A percentile compares a stretch with the other conserved stretches of the same genome.
Evolutionary conservation across 768 basidiomycete genomes (phyloP).

Genomic region (Rhodosporidiobolus sp.): DNA sequence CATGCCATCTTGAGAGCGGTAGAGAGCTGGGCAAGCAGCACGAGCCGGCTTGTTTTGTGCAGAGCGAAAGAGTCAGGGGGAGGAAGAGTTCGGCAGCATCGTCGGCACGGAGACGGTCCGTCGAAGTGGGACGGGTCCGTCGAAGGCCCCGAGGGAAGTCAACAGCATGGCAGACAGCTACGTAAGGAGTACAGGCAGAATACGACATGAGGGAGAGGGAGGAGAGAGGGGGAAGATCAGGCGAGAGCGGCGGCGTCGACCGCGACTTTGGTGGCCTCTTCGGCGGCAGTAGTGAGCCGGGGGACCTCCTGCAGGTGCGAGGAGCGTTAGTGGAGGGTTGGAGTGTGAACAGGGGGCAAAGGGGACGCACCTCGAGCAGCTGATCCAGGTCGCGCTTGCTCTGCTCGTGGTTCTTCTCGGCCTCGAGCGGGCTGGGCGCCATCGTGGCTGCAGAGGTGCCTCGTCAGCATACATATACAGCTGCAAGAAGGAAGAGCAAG

Average conservation of each 20-base stretch:
- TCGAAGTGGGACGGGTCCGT: too few relatives aligned
- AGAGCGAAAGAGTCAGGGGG: too few relatives aligned
- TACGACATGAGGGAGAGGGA: not conserved
- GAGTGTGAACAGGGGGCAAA: not conserved
- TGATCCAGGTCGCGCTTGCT: not conserved
- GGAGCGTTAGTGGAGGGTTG: not conserved
- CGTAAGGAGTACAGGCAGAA: not conserved
- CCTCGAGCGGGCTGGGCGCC: not conserved
- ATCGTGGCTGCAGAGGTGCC: not conserved
- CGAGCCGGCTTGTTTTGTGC: not conserved
- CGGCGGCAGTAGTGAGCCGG: slow-evolving; percentile 1
- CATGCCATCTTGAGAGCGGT: too few relatives aligned
- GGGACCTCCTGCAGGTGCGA: slow-evolving; percentile 1
- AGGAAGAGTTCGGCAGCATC: too few relatives aligned
- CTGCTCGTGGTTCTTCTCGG: slow-evolving; percentile 13
- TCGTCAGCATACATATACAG: accelerated
- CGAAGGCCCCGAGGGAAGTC: too few relatives aligned
- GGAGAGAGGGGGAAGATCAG: not conserved
- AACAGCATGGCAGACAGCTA: too few relatives aligned
- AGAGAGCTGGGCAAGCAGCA: not conserved
- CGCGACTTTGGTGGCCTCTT: slow-evolving; percentile 12
- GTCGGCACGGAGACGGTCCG: too few relatives aligned
- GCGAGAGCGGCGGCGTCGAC: slow-evolving; percentile 4
- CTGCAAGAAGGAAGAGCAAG: too few relatives aligned
- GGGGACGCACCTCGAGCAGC: slow-evolving; percentile 2